Evolutionary conservation across 306 rosid species (phyloP).

Genomic region (Notholithocarpus densiflorus): DNA sequence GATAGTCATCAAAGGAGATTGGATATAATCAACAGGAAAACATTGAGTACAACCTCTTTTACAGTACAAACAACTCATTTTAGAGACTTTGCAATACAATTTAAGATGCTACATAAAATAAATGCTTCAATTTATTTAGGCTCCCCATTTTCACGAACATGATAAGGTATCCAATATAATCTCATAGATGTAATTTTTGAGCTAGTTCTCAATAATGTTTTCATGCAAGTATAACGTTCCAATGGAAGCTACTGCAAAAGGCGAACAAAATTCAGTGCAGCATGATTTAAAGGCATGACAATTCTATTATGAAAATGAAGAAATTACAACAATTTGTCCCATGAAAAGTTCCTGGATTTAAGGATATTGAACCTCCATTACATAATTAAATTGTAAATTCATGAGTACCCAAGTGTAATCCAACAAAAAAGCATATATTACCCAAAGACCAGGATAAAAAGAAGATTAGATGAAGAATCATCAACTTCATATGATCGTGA

Average conservation of each 20-base stretch:
- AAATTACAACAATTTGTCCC: background rate
- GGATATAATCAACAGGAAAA: background rate
- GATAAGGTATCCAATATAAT: background rate
- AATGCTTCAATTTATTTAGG: background rate
- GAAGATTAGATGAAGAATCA: slow-evolving; percentile 5
- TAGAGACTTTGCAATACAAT: background rate
- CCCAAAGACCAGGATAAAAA: background rate
- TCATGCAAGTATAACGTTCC: background rate
- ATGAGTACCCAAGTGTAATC: background rate
- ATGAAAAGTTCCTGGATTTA: background rate
- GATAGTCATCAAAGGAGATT: background rate
- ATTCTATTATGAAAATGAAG: background rate
- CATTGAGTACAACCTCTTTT: background rate
- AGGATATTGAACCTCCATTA: background rate
- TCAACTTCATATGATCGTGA: slow-evolving; percentile 7
- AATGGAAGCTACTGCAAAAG: background rate
- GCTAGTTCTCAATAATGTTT: background rate
- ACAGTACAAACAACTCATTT: background rate
- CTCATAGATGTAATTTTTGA: background rate
- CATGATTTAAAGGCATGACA: background rate
- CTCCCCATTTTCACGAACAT: background rate
- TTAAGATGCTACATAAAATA: background rate
- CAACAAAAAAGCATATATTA: background rate
- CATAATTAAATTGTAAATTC: background rate
- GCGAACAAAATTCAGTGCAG: background rate